These are phyloP conservation scores for Chlamydomonas schloesseri DNA, from an alignment of 139 green algal genomes.

Conservation along the genomic window DNA sequence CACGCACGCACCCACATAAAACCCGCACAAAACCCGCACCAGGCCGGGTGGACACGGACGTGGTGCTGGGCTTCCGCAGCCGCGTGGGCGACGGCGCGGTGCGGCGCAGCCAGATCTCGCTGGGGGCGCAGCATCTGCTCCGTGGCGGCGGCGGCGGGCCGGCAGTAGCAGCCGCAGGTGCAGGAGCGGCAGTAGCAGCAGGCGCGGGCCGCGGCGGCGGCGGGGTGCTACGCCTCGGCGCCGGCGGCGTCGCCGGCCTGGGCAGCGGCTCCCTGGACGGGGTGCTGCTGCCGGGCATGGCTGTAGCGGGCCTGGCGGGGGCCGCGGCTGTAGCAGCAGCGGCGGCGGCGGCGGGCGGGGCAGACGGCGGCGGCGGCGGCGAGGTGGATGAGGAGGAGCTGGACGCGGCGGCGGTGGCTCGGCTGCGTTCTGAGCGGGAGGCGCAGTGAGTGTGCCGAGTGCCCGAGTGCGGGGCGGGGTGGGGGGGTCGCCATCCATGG, in stretches of 20 bases:
- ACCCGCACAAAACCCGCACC: too few relatives aligned
- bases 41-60: slow-evolving; percentile 1
- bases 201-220: too few relatives aligned
- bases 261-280: too few relatives aligned
- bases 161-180: not conserved
- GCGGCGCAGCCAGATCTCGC: slow-evolving; percentile 10
- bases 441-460: slow-evolving; percentile 19
- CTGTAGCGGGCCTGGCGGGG: too few relatives aligned
- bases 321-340: not conserved
- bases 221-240: too few relatives aligned
- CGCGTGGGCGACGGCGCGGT: slow-evolving; percentile 20
- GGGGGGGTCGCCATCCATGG: too few relatives aligned
- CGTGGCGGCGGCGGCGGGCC: too few relatives aligned
- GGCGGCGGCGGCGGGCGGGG: too few relatives aligned
- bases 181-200: not conserved
- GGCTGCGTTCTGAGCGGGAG: slow-evolving; percentile 2
- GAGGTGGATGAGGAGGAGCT: not conserved
- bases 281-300: too few relatives aligned
- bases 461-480: too few relatives aligned
- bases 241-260: not conserved
- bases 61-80: slow-evolving; percentile 31
- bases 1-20: too few relatives aligned
- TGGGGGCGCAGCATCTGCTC: not conserved
- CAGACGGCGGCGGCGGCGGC: not conserved
- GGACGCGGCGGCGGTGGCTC: not conserved